Base-by-base conservation (phyloP, 331 rosid species). In the Stylosanthes scabra region DNA sequence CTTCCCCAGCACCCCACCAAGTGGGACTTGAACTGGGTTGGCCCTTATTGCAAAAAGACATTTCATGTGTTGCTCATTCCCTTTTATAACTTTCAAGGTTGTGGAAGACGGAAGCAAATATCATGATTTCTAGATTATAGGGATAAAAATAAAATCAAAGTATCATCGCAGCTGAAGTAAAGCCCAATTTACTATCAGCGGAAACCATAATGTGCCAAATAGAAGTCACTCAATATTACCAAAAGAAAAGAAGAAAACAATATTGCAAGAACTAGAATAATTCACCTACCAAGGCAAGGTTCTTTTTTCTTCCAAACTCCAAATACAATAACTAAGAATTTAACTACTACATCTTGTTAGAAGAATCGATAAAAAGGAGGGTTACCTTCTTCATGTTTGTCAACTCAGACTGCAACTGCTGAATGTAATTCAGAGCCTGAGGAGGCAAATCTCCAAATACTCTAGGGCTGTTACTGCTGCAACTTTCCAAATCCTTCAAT, bases 381-480 rank as follows among this genome's bases (percentile, higher is more conserved):
- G 75, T 75, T 78, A 91, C 99, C 96, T 91, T 88, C 66, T 86
- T 83, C 3, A 47, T 77, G 67, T 76, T 71, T 40, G 82, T 76
- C 45, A 94, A 71, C 82, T 94, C 93, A 59, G 88, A 90, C 60
- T 86, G 90, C 84, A 94, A 87, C 69, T 79, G 83, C 67, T 87
- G 96, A 59, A 91, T 83, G 85, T 83, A 94, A 52, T 80, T 79
- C 66, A 90, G 80, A 46, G 97, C 97, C 79, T 82, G 93, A 3
- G 93, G 97, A 20, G 97, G 76, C 68, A 95, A 83, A 78, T 90
- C 91, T 45, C 74, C 85, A 27, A 88, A 84, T 50, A 82, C 76
- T 75, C 82, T 63, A 60, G 85, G 61, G 85, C 39, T 41, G 47
- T 58, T 82, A 46, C 70, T 82, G 51, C 70, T 73, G 12, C 50